These are phyloP conservation scores for Erythrobasidium hasegawianum DNA, from an alignment of 1,284 basidiomycete species.

Conservation along the genomic window DNA sequence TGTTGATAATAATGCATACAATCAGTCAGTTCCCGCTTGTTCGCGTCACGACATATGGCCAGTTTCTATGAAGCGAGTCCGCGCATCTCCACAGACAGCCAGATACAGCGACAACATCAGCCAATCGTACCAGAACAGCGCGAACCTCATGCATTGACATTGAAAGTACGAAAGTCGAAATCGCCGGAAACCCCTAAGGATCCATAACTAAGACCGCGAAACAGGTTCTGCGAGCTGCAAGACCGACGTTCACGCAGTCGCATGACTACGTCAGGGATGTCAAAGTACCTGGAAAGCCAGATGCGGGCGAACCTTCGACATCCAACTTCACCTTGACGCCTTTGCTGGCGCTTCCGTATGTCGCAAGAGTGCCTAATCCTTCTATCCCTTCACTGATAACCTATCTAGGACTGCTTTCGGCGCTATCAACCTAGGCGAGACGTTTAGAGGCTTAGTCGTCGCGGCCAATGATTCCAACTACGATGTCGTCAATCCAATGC, in stretches of 20 bases:
- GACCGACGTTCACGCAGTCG: conserved; percentile 14
- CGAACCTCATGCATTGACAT: conserved; percentile 19
- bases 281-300: background rate
- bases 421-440: conserved; percentile 46
- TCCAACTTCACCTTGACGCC: conserved; percentile 29
- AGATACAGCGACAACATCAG: conserved; percentile 3
- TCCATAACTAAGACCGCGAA: background rate
- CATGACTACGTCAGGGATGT: conserved; percentile 14
- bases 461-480: conserved; percentile 44
- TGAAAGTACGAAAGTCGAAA: too few relatives aligned
- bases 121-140: conserved; percentile 17
- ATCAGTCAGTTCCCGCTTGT: too few relatives aligned
- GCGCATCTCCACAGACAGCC: background rate
- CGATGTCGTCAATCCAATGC: conserved; percentile 37
- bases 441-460: conserved; percentile 46
- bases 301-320: conserved; percentile 11
- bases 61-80: conserved; percentile 14
- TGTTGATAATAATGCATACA: too few relatives aligned
- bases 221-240: conserved; percentile 29
- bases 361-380: too few relatives aligned
- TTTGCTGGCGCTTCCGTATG: conserved; percentile 26
- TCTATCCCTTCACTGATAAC: too few relatives aligned
- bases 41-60: conserved; percentile 9
- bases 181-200: too few relatives aligned
- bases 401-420: conserved; percentile 42